Conservation (phyloP, 257 asterid genomes). For the Penstemon barbatus region DNA sequence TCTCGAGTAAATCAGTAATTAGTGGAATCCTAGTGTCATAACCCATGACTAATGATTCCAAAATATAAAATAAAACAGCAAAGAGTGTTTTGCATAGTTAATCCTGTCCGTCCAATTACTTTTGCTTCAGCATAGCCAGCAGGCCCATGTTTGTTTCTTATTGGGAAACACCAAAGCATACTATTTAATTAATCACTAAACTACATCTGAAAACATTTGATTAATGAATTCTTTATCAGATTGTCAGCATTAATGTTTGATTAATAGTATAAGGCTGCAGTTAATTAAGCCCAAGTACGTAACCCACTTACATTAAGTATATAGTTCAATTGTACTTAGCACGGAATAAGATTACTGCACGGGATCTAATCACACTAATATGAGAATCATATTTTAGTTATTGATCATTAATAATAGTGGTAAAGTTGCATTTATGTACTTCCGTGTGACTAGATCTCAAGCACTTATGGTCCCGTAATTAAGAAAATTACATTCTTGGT, state of each 20-base stretch:
- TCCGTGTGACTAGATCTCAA: too few relatives aligned
- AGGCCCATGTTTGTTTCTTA: slow-evolving; percentile 40
- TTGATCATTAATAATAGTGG: too few relatives aligned
- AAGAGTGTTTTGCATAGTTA: slow-evolving; percentile 17
- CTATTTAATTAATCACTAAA: slow-evolving; percentile 22
- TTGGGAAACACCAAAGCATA: slow-evolving; percentile 40
- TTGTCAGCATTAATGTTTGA: neutral
- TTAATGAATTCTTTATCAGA: slow-evolving; percentile 1
- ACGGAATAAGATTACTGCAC: neutral
- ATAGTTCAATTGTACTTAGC: neutral
- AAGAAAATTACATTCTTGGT: too few relatives aligned
- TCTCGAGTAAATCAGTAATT: neutral
- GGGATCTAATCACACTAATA: neutral
- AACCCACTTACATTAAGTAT: neutral
- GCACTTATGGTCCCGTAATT: too few relatives aligned
- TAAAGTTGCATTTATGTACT: too few relatives aligned
- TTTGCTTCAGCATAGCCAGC: slow-evolving; percentile 32
- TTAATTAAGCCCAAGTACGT: neutral
- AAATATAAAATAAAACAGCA: neutral
- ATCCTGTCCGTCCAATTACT: slow-evolving; percentile 14
- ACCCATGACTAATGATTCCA: slow-evolving; percentile 2
- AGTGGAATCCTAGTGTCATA: slow-evolving; percentile 35
- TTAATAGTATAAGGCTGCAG: neutral
- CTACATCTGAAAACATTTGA: neutral
- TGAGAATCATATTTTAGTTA: too few relatives aligned